A percentile compares a stretch with the other conserved stretches of the same genome.
Conservation (phyloP, 2,329 filamentous ascomycete genomes). For the Intubia oerlemansii region DNA sequence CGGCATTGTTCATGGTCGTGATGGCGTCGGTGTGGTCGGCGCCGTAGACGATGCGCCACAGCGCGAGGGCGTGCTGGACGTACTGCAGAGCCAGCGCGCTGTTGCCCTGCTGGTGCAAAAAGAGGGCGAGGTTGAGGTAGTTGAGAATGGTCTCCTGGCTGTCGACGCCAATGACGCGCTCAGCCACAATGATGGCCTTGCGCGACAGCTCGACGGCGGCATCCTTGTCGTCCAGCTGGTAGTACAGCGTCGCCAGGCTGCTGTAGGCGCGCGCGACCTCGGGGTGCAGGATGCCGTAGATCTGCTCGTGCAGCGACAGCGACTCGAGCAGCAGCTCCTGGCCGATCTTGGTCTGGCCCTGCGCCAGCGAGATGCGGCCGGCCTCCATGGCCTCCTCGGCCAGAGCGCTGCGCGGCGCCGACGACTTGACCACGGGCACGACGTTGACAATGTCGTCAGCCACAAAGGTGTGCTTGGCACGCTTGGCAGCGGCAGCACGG, state of each 20-base stretch:
- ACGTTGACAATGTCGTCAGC: slow-evolving; percentile 79
- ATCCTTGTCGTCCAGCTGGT: slow-evolving; percentile 93
- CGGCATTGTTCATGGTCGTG: slow-evolving; percentile 95
- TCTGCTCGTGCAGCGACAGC: slow-evolving; percentile 89
- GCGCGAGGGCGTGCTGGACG: slow-evolving; percentile 74
- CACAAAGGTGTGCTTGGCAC: slow-evolving; percentile 40
- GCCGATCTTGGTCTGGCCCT: slow-evolving; percentile 86
- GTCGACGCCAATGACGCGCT: slow-evolving; percentile 84
- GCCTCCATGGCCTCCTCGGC: slow-evolving; percentile 93
- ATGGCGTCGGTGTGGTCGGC: slow-evolving; percentile 89
- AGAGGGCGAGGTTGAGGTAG: slow-evolving; percentile 88
- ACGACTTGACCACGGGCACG: slow-evolving; percentile 89
- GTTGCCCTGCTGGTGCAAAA: slow-evolving; percentile 81
- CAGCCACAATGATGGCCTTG: slow-evolving; percentile 90
- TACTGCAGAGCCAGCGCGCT: slow-evolving; percentile 74
- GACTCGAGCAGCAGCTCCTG: slow-evolving; percentile 94
- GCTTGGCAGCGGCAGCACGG: slow-evolving; percentile 15
- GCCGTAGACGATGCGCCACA: slow-evolving; percentile 97
- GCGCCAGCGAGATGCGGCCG: slow-evolving; percentile 85
- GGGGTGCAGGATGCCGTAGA: slow-evolving; percentile 91
- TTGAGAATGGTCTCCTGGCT: slow-evolving; percentile 83
- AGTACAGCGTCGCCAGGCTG: slow-evolving; percentile 86
- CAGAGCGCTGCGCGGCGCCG: slow-evolving; percentile 69
- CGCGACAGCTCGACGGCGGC: slow-evolving; percentile 85
- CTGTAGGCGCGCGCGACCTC: slow-evolving; percentile 94